Conservation (phyloP, 371 early-diverging fungal species). For the Mortierella sp. region DNA sequence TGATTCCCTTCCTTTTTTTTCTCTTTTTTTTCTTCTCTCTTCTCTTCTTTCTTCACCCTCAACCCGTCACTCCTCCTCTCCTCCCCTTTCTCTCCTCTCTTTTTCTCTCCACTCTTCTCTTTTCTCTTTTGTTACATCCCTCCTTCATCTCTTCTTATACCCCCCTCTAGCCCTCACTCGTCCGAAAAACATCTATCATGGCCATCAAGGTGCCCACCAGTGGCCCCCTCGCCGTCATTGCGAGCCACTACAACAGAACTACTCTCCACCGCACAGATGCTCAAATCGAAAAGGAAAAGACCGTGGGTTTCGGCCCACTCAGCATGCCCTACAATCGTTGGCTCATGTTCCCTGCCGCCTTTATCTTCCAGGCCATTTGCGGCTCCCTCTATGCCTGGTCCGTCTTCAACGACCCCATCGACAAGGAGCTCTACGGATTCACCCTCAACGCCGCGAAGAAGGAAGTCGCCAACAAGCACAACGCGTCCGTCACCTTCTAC, state of each 20-base stretch:
- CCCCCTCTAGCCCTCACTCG: neutral
- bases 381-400: slow-evolving; percentile 60
- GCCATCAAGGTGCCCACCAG: slow-evolving; percentile 16
- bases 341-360: slow-evolving; percentile 56
- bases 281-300: slow-evolving; percentile 24
- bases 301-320: slow-evolving; percentile 32
- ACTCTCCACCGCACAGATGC: slow-evolving; percentile 29
- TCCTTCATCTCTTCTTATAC: neutral
- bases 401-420: slow-evolving; percentile 74
- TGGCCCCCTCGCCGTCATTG: slow-evolving; percentile 9
- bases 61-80: no score
- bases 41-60: no score
- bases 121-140: neutral
- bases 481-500: slow-evolving; percentile 73
- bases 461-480: slow-evolving; percentile 25
- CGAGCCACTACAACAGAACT: slow-evolving; percentile 45
- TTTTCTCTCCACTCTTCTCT: neutral
- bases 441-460: slow-evolving; percentile 19
- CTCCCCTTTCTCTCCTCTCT: no score
- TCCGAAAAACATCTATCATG: slow-evolving; percentile 1
- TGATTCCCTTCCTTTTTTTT: neutral
- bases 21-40: neutral
- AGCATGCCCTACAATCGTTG: slow-evolving; percentile 50
- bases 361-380: slow-evolving; percentile 56
- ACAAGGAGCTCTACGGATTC: slow-evolving; percentile 59